These are phyloP conservation scores for Helicostylum pulchrum DNA, from an alignment of 192 early-diverging fungal species.

Conservation along the genomic window DNA sequence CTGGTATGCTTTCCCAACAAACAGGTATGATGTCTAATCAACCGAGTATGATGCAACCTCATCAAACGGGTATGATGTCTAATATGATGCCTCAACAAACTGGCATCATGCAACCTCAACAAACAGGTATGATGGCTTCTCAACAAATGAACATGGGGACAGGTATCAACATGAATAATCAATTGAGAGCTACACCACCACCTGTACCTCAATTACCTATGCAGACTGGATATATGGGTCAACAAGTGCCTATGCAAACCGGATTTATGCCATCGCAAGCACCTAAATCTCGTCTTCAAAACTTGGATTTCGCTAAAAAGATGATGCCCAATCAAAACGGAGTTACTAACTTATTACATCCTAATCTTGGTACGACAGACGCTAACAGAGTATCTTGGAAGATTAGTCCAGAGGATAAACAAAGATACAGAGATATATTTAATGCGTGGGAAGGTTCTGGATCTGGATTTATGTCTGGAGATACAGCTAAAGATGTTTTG, in stretches of 20 bases:
- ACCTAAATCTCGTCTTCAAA: conserved; percentile 27
- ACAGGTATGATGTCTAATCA: neutral
- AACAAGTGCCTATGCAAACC: conserved; percentile 22
- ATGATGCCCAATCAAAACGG: conserved; percentile 38
- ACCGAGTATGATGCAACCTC: neutral
- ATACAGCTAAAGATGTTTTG: conserved; percentile 57
- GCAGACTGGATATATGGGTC: conserved; percentile 9
- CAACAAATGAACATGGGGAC: conserved; percentile 27
- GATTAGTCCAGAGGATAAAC: conserved; percentile 37
- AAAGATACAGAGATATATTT: conserved; percentile 39
- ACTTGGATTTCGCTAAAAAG: conserved; percentile 32
- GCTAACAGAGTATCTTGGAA: conserved; percentile 44
- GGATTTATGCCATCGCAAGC: conserved; percentile 8
- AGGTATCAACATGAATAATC: neutral
- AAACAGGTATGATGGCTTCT: conserved; percentile 1
- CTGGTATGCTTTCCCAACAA: neutral
- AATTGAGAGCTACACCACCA: neutral
- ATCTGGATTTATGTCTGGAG: conserved; percentile 49
- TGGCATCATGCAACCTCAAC: conserved; percentile 8
- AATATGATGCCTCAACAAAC: conserved; percentile 11
- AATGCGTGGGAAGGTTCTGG: conserved; percentile 47
- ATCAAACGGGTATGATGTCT: conserved; percentile 3
- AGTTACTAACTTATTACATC: conserved; percentile 15
- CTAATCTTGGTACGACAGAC: conserved; percentile 31
- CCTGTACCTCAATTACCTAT: neutral